phyloP scores from a whole-genome alignment of 768 basidiomycete genomes.

The Suillus occidentalis region DNA sequence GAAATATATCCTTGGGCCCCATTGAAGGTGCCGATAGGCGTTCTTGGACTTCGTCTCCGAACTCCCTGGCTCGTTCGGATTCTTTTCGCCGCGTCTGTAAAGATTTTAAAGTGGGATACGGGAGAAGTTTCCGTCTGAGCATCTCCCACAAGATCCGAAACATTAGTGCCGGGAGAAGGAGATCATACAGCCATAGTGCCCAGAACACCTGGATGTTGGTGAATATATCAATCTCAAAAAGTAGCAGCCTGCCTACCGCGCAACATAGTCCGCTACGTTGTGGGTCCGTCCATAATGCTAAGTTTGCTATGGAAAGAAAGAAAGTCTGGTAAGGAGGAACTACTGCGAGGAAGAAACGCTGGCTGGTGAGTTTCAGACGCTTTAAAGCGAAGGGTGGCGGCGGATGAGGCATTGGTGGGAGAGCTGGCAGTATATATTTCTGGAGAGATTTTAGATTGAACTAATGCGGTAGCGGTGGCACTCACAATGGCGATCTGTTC shows the following conservation, averaged over 20 bases:
- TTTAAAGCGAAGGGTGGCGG: slow-evolving; percentile 54
- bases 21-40: slow-evolving; percentile 48
- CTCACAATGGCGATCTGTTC: slow-evolving; percentile 28
- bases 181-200: slow-evolving; percentile 60
- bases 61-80: slow-evolving; percentile 47
- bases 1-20: slow-evolving; percentile 54
- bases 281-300: slow-evolving; percentile 59
- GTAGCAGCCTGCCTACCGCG: slow-evolving; percentile 38
- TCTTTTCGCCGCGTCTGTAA: slow-evolving; percentile 52
- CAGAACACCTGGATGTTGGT: slow-evolving; percentile 50
- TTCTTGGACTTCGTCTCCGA: slow-evolving; percentile 49
- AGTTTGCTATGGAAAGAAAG: slow-evolving; percentile 33
- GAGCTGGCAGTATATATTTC: slow-evolving; percentile 45
- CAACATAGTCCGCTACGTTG: slow-evolving; percentile 50
- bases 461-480: slow-evolving; percentile 11
- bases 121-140: slow-evolving; percentile 46
- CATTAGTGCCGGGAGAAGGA: slow-evolving; percentile 53
- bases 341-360: slow-evolving; percentile 55
- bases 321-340: slow-evolving; percentile 52
- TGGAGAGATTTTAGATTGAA: slow-evolving; percentile 17
- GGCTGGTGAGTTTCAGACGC: slow-evolving; percentile 48
- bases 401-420: slow-evolving; percentile 43
- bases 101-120: slow-evolving; percentile 56
- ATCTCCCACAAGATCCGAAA: slow-evolving; percentile 49
- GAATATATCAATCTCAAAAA: slow-evolving; percentile 3